Evolutionary conservation across 768 basidiomycete genomes (phyloP).

Genomic region (Lactarius vividus): DNA sequence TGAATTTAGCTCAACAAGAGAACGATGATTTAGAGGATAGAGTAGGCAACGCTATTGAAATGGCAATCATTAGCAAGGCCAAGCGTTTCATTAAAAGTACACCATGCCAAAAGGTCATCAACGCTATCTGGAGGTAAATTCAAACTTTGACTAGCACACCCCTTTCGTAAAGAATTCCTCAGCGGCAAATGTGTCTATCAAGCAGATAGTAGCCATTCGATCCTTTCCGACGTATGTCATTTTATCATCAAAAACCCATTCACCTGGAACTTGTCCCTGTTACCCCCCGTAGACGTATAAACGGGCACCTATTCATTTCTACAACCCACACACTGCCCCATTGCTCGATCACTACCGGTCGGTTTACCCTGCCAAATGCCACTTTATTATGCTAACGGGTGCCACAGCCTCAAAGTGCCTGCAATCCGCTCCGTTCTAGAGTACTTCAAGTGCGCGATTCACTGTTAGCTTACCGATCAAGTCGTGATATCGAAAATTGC

Average conservation of each 20-base stretch:
- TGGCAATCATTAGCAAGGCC: constrained; percentile 84
- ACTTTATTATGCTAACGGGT: constrained; percentile 12
- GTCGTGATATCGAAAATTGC: constrained; percentile 23
- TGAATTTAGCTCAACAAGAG: constrained; percentile 58
- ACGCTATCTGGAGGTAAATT: constrained; percentile 73
- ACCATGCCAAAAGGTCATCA: constrained; percentile 87
- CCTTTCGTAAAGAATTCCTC: constrained; percentile 27
- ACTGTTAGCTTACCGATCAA: background rate
- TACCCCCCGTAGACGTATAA: constrained; percentile 76
- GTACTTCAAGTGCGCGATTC: constrained; percentile 65
- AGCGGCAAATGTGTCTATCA: constrained; percentile 92
- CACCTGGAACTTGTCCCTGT: constrained; percentile 1
- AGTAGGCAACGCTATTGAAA: constrained; percentile 89
- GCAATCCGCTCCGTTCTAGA: constrained; percentile 88
- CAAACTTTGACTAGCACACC: background rate
- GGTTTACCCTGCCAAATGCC: background rate
- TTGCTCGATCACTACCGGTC: constrained; percentile 95
- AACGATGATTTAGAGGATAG: constrained; percentile 73
- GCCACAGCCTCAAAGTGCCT: constrained; percentile 80
- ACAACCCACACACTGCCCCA: constrained; percentile 91
- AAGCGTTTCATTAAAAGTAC: constrained; percentile 89
- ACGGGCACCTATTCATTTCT: constrained; percentile 86
- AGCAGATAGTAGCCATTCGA: constrained; percentile 80
- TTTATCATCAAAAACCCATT: background rate
- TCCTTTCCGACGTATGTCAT: constrained; percentile 77